Percentiles rank a stretch among this genome's conserved stretches.
Evolutionary conservation across 345 rosid genomes (phyloP).

Genomic region (Pistacia atlantica): DNA sequence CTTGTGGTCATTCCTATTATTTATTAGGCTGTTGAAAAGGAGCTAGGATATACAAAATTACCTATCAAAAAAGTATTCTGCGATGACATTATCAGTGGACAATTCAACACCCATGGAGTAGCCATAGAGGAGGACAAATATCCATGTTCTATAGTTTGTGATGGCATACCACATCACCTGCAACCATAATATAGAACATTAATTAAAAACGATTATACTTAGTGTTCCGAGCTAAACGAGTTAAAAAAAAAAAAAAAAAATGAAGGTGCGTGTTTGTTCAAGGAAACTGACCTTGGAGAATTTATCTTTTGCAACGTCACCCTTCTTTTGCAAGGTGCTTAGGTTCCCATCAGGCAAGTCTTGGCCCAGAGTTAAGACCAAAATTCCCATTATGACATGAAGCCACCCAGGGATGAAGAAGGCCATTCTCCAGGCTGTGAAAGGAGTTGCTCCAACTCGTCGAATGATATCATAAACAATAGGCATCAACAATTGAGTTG

Average conservation of each 20-base stretch:
- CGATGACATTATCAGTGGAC: conserved; percentile 75
- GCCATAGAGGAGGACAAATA: conserved; percentile 83
- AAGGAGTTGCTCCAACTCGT: conserved; percentile 60
- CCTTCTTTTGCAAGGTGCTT: conserved; percentile 66
- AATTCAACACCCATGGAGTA: conserved; percentile 91
- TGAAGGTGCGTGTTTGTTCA: no score
- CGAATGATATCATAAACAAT: conserved; percentile 65
- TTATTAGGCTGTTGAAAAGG: no score
- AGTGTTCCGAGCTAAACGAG: not conserved
- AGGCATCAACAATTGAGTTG: conserved; percentile 87
- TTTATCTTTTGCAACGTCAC: conserved; percentile 71
- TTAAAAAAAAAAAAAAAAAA: no score
- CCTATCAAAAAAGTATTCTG: conserved; percentile 85
- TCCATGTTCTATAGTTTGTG: conserved; percentile 89
- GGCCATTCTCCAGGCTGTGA: conserved; percentile 91
- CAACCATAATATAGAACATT: not conserved
- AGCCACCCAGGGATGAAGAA: conserved; percentile 79
- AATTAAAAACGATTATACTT: not conserved
- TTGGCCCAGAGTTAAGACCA: conserved; percentile 82
- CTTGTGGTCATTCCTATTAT: no score
- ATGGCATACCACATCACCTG: conserved; percentile 85
- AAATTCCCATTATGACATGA: conserved; percentile 67
- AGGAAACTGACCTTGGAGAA: conserved; percentile 60
- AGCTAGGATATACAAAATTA: not conserved
- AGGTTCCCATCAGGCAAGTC: conserved; percentile 93